Base-by-base conservation (phyloP, 164 flowering plant genomes). In the Annona squamosa region DNA sequence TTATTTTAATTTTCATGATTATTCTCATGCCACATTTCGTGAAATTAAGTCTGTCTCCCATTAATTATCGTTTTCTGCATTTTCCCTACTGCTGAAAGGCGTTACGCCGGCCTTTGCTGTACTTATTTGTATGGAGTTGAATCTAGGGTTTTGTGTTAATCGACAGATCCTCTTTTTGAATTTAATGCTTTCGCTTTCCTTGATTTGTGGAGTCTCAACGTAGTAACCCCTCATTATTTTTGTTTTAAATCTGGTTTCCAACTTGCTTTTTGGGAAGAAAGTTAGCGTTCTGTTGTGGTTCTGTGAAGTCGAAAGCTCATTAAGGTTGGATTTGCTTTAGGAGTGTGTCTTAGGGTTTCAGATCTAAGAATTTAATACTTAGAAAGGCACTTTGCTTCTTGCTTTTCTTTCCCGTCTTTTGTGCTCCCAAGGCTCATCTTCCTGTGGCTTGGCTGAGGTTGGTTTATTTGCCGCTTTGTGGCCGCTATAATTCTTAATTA, bases 101-200 rank as follows among this genome's bases (percentile, higher is more conserved):
- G 3, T 52, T 2, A 10, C 59, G 59, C 73, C 45, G 73, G 66
- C 26, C 62, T 71, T 62, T 18, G 41, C n/a, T 48, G 37, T 71
- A 59, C 73, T 59, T 71, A 43, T 42, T 66, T 5, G 67, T 19
- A 48, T 44, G 9, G 3, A 41, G 16, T 71, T 41, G 10, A 42
- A 59, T 59, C 52, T 62, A 5, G 48, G 26, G 65, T 4, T 43
- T 42, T 9, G 43, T 56, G 13, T 37, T 56, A 6, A 57, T 70
- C 42, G 19, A 70, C 19, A 10, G 47, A 41, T 71, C 45, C 63
- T 71, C 10, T 61, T n/a, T 56, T 71, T 71, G 12, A 56, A 59
- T 17, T 44, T 18, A 43, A 71, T 44, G 43, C 37, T n/a, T 9
- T 9, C 37, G 9, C 59, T 52, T 52, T 52, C 59, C 59, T 52